Percentiles rank a stretch among this genome's conserved stretches.
Conservation (phyloP, 164 flowering plant genomes). For the Saururus chinensis region DNA sequence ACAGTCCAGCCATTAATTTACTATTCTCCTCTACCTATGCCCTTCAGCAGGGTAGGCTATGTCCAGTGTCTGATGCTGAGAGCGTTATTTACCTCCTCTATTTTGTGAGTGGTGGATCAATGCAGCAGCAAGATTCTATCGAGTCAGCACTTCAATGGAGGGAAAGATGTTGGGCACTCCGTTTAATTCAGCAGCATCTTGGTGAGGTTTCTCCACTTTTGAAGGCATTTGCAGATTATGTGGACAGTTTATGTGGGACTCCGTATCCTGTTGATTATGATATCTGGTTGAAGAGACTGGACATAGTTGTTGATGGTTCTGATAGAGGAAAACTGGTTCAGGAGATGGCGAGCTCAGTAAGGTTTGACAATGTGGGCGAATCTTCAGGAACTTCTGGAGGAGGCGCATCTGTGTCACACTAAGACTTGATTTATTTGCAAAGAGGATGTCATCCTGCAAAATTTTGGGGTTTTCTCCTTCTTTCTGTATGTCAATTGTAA, state of each 20-base stretch:
- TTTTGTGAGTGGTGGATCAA: slow-evolving; percentile 47
- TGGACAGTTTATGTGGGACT: slow-evolving; percentile 80
- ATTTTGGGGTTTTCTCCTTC: neutral
- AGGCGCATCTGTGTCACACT: slow-evolving; percentile 16
- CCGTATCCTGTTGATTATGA: slow-evolving; percentile 74
- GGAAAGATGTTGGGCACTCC: slow-evolving; percentile 60
- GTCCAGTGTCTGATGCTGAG: slow-evolving; percentile 78
- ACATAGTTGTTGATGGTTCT: slow-evolving; percentile 38
- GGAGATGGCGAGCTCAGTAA: slow-evolving; percentile 19
- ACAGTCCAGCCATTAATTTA: slow-evolving; percentile 64
- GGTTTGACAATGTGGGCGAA: slow-evolving; percentile 41
- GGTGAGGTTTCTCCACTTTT: slow-evolving; percentile 73
- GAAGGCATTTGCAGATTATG: slow-evolving; percentile 84
- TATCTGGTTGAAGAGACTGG: slow-evolving; percentile 65
- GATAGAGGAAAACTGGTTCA: slow-evolving; percentile 45
- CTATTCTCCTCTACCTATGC: slow-evolving; percentile 77
- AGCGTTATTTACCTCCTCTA: slow-evolving; percentile 64
- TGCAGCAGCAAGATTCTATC: slow-evolving; percentile 63
- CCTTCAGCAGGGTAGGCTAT: slow-evolving; percentile 75
- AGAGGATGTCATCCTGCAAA: neutral
- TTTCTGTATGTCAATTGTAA: neutral
- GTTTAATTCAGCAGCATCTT: slow-evolving; percentile 61
- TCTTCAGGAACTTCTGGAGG: slow-evolving; percentile 44
- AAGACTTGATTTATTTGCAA: neutral
- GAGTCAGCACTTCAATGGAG: slow-evolving; percentile 82